Evolutionary conservation across 176 grass and related monocot species (phyloP), one percentile per base, ranked within the genome.

Genomic region (Bonia amplexicaulis): DNA sequence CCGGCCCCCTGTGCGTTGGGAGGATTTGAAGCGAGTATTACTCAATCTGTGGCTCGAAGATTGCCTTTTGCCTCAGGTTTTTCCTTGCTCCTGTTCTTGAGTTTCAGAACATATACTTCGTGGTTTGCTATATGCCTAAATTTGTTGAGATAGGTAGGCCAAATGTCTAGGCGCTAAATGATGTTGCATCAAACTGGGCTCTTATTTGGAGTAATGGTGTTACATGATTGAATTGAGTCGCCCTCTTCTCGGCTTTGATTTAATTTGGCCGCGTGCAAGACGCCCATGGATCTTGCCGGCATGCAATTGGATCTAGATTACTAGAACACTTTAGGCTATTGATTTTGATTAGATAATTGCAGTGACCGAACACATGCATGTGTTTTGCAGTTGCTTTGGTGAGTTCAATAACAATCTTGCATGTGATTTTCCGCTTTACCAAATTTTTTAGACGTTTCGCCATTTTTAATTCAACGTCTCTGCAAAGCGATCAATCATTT

Each of bases 21-120:
- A 74, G 61, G 49, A 80, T 72, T 72, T 17, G 17, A 84, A 67
- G 88, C 85, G 88, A 85, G 83, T 77, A 1, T 45, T 74, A 2
- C 12, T 90, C 62, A 15, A 53, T 7, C n/a, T 45, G 0, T 17
- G 3, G 12, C 7, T 55, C 17, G 64, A 22, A 29, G 41, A 52
- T 41, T 17, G 2, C 11, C 1, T 5, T 70, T 2, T 31, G 22
- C 51, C 5, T 61, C 52, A 17, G 29, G 8, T 44, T 42, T 45
- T 59, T 44, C n/a, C 25, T 39, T 60, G 22, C n/a, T 0, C 48
- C 1, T 73, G 60, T 40, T 80, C 29, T 79, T 74, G 10, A 9
- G 3, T 67, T 80, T 58, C 0, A 20, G 0, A 5, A 5, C 16
- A 13, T 35, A 19, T 6, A 29, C 33, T 15, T 73, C 79, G 48